phyloP scores from a whole-genome alignment of 2,329 filamentous ascomycete species.

The Penicillium verrucosum region DNA sequence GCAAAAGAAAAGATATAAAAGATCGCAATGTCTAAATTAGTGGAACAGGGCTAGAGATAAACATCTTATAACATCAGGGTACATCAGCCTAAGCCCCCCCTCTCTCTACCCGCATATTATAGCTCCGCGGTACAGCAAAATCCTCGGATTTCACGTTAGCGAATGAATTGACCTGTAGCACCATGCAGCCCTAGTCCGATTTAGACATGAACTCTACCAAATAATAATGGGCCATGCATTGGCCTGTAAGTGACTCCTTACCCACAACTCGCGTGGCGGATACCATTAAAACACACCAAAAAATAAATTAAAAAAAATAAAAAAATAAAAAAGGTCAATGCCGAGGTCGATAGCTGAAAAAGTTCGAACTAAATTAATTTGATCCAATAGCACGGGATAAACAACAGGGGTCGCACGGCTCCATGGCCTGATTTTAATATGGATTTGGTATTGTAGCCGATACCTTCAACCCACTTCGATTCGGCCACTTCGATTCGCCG shows the following conservation, averaged over 20 bases:
- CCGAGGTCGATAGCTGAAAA: background rate
- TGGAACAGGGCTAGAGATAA: background rate
- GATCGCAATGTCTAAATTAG: background rate
- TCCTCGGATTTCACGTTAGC: background rate
- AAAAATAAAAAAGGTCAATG: background rate
- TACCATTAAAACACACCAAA: background rate
- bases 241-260: background rate
- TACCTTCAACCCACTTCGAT: background rate
- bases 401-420: background rate
- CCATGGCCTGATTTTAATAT: background rate
- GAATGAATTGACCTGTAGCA: slow-evolving; percentile 7
- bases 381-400: slow-evolving; percentile 3
- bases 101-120: background rate
- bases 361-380: slow-evolving; percentile 16
- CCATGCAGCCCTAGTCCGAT: slow-evolving; percentile 7
- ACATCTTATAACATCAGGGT: slow-evolving; percentile 3
- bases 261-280: slow-evolving; percentile 11
- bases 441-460: slow-evolving; percentile 14
- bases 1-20: background rate
- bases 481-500: background rate
- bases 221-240: background rate
- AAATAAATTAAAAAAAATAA: background rate
- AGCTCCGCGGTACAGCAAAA: background rate
- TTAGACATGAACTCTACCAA: slow-evolving; percentile 9
- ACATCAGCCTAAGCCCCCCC: background rate